phyloP scores from a whole-genome alignment of 352 stramenopile species.

The Phytophthora constricta region DNA sequence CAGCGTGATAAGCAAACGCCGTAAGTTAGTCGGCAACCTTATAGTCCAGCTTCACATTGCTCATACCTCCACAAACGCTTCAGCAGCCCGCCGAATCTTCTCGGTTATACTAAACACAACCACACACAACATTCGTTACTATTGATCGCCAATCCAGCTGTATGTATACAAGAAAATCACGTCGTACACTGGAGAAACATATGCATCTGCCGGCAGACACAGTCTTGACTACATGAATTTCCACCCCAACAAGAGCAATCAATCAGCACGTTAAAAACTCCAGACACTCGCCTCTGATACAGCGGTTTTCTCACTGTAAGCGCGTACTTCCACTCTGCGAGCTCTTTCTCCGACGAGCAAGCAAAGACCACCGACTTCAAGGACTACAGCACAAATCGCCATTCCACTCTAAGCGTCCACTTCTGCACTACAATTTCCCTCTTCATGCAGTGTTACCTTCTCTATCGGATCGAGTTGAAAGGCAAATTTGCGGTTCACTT shows the following conservation, averaged over 20 bases:
- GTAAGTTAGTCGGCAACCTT: no score
- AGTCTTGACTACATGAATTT: constrained; percentile 18
- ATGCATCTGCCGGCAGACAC: constrained; percentile 27
- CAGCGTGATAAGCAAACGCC: no score
- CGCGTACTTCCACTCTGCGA: constrained; percentile 61
- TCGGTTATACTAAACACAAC: constrained; percentile 40
- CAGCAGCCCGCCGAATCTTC: constrained; percentile 61
- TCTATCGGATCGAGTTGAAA: constrained; percentile 65
- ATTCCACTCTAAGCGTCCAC: not conserved
- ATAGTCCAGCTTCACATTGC: no score
- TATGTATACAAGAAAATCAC: not conserved
- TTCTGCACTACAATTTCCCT: not conserved
- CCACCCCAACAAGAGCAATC: not conserved
- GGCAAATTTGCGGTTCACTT: constrained; percentile 62
- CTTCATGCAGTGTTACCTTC: constrained; percentile 39
- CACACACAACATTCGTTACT: not conserved
- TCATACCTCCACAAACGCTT: constrained; percentile 54
- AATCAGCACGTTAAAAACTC: not conserved
- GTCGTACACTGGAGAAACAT: constrained; percentile 31
- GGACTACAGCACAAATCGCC: constrained; percentile 30
- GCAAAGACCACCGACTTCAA: constrained; percentile 67
- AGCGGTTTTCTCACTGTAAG: constrained; percentile 49
- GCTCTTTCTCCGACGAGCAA: constrained; percentile 60
- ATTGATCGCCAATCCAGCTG: not conserved
- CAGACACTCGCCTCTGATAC: not conserved